Evolutionary conservation across 371 early-diverging fungal genomes (phyloP).

Genomic region (Gilbertella persicaria): DNA sequence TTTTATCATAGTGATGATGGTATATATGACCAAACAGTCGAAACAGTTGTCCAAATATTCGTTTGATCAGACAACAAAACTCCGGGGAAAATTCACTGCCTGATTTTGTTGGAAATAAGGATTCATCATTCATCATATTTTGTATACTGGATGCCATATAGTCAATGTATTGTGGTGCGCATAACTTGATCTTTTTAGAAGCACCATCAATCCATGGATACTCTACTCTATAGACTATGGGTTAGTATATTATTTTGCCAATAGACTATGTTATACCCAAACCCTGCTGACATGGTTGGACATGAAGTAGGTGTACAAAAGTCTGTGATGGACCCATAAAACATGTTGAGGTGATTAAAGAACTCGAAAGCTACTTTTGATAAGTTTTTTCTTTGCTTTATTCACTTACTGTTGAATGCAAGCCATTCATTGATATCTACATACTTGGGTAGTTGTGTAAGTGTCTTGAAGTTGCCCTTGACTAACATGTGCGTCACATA

Average conservation of each 20-base stretch:
- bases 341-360: constrained; percentile 91
- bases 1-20: constrained; percentile 87
- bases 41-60: constrained; percentile 83
- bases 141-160: constrained; percentile 91
- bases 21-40: constrained; percentile 94
- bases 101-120: constrained; percentile 81
- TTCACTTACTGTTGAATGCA: constrained; percentile 78
- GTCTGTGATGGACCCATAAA: constrained; percentile 89
- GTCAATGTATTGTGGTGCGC: constrained; percentile 95
- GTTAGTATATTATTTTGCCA: not conserved
- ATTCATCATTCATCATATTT: constrained; percentile 83
- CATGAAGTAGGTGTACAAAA: constrained; percentile 85
- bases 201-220: constrained; percentile 92
- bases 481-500: constrained; percentile 84
- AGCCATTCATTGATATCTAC: constrained; percentile 95
- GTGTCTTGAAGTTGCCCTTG: constrained; percentile 87
- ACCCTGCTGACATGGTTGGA: constrained; percentile 88
- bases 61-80: constrained; percentile 66
- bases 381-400: constrained; percentile 32
- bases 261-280: constrained; percentile 52
- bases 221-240: constrained; percentile 63
- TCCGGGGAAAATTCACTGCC: constrained; percentile 82
- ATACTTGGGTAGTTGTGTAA: constrained; percentile 86
- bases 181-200: constrained; percentile 77
- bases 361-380: constrained; percentile 79